phyloP scores from a whole-genome alignment of 306 rosid species.

The Acacia melanoxylon region DNA sequence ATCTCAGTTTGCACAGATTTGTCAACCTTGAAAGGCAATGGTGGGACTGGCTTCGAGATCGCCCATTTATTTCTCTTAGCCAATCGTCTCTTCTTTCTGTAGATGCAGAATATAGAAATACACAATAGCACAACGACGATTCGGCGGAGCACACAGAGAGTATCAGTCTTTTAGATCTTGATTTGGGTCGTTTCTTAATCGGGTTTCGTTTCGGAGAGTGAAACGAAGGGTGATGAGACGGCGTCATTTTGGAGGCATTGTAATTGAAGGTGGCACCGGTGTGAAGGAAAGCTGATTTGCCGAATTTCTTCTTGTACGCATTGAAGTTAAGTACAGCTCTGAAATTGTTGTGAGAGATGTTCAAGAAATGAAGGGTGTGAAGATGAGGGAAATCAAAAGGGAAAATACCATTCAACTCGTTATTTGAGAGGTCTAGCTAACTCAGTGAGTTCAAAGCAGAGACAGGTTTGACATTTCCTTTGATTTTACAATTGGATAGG shows the following conservation, averaged over 20 bases:
- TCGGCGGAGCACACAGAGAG: constrained; percentile 35
- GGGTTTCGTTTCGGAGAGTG: neutral
- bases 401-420: constrained; percentile 59
- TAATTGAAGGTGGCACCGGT: constrained; percentile 50
- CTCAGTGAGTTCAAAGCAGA: constrained; percentile 54
- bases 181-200: constrained; percentile 6
- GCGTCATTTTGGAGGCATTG: constrained; percentile 27
- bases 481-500: constrained; percentile 56
- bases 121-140: constrained; percentile 33
- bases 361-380: constrained; percentile 42
- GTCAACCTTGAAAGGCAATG: constrained; percentile 48
- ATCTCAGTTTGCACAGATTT: no score
- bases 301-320: constrained; percentile 35
- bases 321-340: constrained; percentile 20
- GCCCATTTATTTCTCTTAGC: constrained; percentile 72
- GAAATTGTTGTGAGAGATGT: constrained; percentile 67
- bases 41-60: constrained; percentile 63
- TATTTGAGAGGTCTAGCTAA: constrained; percentile 67
- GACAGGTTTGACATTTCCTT: constrained; percentile 50
- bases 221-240: neutral
- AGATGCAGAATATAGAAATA: constrained; percentile 20
- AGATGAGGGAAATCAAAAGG: constrained; percentile 76
- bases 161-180: constrained; percentile 37
- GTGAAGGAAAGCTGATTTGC: constrained; percentile 51
- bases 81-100: constrained; percentile 33